These are phyloP conservation scores for Tricholoma flavovirens DNA, from an alignment of 768 basidiomycete genomes.

Conservation along the genomic window DNA sequence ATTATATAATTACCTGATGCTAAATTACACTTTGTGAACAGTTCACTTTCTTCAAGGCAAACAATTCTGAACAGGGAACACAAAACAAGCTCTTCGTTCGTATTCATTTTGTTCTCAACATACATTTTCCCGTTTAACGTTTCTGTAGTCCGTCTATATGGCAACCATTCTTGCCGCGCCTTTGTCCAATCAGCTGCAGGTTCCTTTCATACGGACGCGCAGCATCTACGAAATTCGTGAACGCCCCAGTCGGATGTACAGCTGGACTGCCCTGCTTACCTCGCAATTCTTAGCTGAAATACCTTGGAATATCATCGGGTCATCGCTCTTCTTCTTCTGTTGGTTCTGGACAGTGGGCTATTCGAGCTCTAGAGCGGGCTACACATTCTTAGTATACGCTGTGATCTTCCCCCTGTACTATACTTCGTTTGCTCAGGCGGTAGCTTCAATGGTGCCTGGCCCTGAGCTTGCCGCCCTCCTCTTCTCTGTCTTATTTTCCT, in stretches of 20 bases:
- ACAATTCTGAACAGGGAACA: conserved; percentile 46
- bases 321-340: conserved; percentile 57
- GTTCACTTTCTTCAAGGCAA: conserved; percentile 61
- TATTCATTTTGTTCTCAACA: conserved; percentile 13
- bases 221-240: conserved; percentile 64
- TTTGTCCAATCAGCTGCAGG: conserved; percentile 58
- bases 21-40: background rate
- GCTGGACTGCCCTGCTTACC: conserved; percentile 55
- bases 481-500: conserved; percentile 55
- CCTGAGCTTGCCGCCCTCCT: conserved; percentile 55
- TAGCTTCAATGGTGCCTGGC: conserved; percentile 56
- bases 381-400: conserved; percentile 50
- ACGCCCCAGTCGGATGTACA: conserved; percentile 58
- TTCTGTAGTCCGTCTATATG: conserved; percentile 49
- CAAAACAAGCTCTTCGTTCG: conserved; percentile 65
- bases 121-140: background rate
- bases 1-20: background rate
- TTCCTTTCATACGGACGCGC: conserved; percentile 57
- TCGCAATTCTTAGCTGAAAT: conserved; percentile 53
- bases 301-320: conserved; percentile 61
- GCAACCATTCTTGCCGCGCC: conserved; percentile 46
- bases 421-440: conserved; percentile 54
- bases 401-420: conserved; percentile 61
- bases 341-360: conserved; percentile 76
- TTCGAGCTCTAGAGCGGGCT: conserved; percentile 45